phyloP scores from a whole-genome alignment of 2,329 filamentous ascomycete species.

The Hypoxylon sp. region DNA sequence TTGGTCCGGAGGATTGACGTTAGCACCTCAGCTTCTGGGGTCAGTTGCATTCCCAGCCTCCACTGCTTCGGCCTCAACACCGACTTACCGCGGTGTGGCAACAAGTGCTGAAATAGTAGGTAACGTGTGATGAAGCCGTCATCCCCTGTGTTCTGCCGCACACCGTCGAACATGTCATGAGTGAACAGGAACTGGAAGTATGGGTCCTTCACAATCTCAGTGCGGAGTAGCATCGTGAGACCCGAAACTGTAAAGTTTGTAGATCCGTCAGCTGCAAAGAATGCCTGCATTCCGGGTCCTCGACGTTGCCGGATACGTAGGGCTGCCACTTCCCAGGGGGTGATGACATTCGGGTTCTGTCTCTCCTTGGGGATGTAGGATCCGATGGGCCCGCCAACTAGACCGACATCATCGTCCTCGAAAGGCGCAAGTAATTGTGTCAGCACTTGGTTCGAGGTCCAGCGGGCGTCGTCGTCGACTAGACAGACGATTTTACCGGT shows the following conservation, averaged over 20 bases:
- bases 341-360: constrained; percentile 35
- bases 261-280: constrained; percentile 37
- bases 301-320: constrained; percentile 39
- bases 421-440: constrained; percentile 42
- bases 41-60: constrained; percentile 41
- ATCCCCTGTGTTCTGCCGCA: constrained; percentile 40
- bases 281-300: constrained; percentile 30
- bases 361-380: constrained; percentile 36
- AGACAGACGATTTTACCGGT: constrained; percentile 39
- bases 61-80: constrained; percentile 15
- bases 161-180: constrained; percentile 36
- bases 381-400: constrained; percentile 39
- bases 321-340: constrained; percentile 43
- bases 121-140: constrained; percentile 45
- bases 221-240: constrained; percentile 42
- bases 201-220: constrained; percentile 35
- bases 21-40: constrained; percentile 35
- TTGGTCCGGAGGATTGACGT: constrained; percentile 36
- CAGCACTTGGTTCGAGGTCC: constrained; percentile 25
- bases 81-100: neutral
- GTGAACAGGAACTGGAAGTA: constrained; percentile 39
- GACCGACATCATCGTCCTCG: constrained; percentile 37
- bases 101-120: constrained; percentile 37
- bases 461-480: constrained; percentile 45
- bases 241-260: constrained; percentile 43